Percentiles rank a stretch among this genome's conserved stretches.
Conservation (phyloP, 768 basidiomycete genomes). For the Postia placenta region DNA sequence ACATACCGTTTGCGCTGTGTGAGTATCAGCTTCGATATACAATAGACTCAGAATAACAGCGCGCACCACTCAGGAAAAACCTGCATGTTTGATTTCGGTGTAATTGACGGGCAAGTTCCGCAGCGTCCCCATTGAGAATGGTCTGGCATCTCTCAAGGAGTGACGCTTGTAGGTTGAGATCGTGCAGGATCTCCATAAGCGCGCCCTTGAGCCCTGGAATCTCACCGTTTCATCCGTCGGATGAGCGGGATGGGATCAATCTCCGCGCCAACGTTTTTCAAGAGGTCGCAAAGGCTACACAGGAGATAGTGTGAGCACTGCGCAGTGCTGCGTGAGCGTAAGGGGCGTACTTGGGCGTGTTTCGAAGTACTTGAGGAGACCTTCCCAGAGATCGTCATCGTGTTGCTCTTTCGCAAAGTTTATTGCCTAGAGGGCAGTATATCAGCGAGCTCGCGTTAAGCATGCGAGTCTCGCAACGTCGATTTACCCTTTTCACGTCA, state of each 20-base stretch:
- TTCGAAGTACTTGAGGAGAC: slow-evolving; percentile 89
- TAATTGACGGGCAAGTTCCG: slow-evolving; percentile 59
- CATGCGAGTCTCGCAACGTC: not conserved
- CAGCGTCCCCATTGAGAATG: slow-evolving; percentile 80
- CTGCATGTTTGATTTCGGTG: slow-evolving; percentile 76
- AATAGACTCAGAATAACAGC: not conserved
- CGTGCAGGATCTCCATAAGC: slow-evolving; percentile 93
- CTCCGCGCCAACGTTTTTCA: slow-evolving; percentile 95
- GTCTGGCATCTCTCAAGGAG: slow-evolving; percentile 88
- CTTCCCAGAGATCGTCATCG: slow-evolving; percentile 97
- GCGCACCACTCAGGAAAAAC: slow-evolving; percentile 67
- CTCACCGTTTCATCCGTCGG: slow-evolving; percentile 88
- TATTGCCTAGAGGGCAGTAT: slow-evolving; percentile 58
- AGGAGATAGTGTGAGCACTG: not conserved
- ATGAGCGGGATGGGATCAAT: slow-evolving; percentile 94
- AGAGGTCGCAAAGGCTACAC: slow-evolving; percentile 80
- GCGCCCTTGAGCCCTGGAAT: slow-evolving; percentile 94
- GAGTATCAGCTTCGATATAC: not conserved
- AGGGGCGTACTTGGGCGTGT: slow-evolving; percentile 65
- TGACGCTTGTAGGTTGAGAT: slow-evolving; percentile 92
- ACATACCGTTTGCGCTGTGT: slow-evolving; percentile 56
- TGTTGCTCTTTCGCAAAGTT: slow-evolving; percentile 97
- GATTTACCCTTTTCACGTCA: slow-evolving; percentile 78
- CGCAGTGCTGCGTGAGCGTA: not conserved
- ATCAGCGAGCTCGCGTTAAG: not conserved